Conservation (phyloP, 2,329 filamentous ascomycete species). For the Orbilia quercus region DNA sequence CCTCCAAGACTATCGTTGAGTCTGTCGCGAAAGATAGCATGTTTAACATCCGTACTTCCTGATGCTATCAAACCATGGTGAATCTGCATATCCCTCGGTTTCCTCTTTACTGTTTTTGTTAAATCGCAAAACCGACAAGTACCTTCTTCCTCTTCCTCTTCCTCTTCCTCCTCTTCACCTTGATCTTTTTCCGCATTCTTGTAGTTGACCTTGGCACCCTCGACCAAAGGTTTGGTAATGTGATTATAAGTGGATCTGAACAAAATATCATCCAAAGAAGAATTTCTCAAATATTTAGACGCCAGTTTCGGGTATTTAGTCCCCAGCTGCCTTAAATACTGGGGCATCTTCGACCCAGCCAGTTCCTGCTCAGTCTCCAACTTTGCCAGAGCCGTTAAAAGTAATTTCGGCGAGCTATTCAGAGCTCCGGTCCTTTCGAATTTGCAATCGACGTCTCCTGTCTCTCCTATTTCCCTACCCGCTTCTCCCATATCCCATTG, state of each 20-base stretch:
- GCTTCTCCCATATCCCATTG: conserved; percentile 21
- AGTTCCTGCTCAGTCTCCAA: not conserved
- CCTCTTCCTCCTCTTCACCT: not conserved
- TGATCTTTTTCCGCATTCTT: not conserved
- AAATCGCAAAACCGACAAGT: not conserved
- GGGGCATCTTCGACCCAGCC: not conserved
- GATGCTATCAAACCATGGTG: conserved; percentile 15
- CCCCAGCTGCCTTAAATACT: not conserved
- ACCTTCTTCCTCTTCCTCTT: not conserved
- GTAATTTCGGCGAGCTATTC: not conserved
- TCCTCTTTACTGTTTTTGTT: not conserved
- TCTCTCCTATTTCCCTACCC: too few relatives aligned
- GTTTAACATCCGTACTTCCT: conserved; percentile 57
- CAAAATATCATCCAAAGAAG: not conserved
- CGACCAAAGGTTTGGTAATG: not conserved
- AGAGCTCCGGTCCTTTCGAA: conserved; percentile 7
- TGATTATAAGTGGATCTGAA: not conserved
- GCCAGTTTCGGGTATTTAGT: not conserved
- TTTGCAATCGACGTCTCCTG: not conserved
- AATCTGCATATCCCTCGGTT: not conserved
- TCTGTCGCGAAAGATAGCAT: conserved; percentile 54
- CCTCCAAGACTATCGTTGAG: conserved; percentile 26
- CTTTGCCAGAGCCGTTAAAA: conserved; percentile 2
- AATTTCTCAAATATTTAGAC: not conserved
- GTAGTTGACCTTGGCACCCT: not conserved